These are phyloP conservation scores for Letharia columbiana DNA, from an alignment of 495 filamentous ascomycete genomes.

Conservation along the genomic window DNA sequence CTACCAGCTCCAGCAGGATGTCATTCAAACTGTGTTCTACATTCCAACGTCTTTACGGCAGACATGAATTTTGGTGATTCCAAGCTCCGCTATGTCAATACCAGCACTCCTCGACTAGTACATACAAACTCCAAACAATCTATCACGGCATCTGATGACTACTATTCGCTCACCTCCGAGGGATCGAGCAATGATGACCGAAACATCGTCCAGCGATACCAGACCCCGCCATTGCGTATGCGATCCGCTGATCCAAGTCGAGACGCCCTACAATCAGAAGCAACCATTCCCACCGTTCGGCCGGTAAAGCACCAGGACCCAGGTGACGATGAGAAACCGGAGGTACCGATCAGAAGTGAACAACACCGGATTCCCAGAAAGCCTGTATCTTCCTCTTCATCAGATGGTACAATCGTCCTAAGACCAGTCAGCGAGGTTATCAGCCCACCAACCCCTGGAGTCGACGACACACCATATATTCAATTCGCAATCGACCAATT, in stretches of 20 bases:
- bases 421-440: constrained; percentile 29
- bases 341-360: constrained; percentile 30
- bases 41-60: constrained; percentile 23
- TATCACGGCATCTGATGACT: constrained; percentile 57
- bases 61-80: constrained; percentile 33
- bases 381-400: constrained; percentile 28
- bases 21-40: constrained; percentile 1
- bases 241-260: constrained; percentile 22
- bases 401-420: constrained; percentile 19
- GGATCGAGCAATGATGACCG: constrained; percentile 41
- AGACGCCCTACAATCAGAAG: constrained; percentile 24
- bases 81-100: constrained; percentile 34
- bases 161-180: constrained; percentile 48
- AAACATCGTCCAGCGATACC: constrained; percentile 42
- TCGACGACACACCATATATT: constrained; percentile 62
- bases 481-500: constrained; percentile 67
- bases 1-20: constrained; percentile 15
- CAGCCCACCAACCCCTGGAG: constrained; percentile 49
- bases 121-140: constrained; percentile 51
- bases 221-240: constrained; percentile 40
- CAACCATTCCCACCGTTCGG: constrained; percentile 23
- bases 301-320: constrained; percentile 28
- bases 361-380: constrained; percentile 26
- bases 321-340: constrained; percentile 18
- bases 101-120: constrained; percentile 46